Percentiles rank a stretch among this genome's conserved stretches.
These are phyloP conservation scores for Echinochloa phyllopogon DNA, from an alignment of 176 grass and related monocot genomes.

Conservation along the genomic window DNA sequence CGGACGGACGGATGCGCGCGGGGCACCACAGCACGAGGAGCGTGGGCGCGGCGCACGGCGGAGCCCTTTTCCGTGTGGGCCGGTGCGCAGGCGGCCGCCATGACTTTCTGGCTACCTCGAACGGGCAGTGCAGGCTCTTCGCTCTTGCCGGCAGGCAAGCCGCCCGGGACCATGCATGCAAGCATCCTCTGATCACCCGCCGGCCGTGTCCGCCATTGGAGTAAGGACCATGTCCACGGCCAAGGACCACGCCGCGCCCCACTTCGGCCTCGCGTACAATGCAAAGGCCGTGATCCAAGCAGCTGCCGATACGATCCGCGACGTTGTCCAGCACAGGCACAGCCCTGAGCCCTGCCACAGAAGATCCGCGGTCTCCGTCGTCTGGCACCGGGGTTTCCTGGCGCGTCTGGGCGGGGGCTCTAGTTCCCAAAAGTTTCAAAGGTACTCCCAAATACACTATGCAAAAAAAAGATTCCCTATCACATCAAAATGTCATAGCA, in stretches of 20 bases:
- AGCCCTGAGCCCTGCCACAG: not conserved
- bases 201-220: not conserved
- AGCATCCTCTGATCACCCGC: not conserved
- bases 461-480: too few relatives aligned
- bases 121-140: too few relatives aligned
- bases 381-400: not conserved
- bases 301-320: too few relatives aligned
- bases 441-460: too few relatives aligned
- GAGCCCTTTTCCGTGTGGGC: not conserved
- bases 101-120: not conserved
- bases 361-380: conserved; percentile 11
- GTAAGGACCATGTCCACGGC: not conserved
- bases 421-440: too few relatives aligned
- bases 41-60: not conserved
- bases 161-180: conserved; percentile 22
- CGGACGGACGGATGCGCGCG: not conserved
- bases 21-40: not conserved
- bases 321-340: not conserved
- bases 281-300: not conserved
- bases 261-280: not conserved
- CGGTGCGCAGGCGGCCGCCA: not conserved
- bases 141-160: conserved; percentile 23
- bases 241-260: not conserved
- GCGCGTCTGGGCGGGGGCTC: not conserved
- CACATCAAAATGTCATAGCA: too few relatives aligned